These are phyloP conservation scores for Salix viminalis DNA, from an alignment of 345 rosid species.

Conservation along the genomic window DNA sequence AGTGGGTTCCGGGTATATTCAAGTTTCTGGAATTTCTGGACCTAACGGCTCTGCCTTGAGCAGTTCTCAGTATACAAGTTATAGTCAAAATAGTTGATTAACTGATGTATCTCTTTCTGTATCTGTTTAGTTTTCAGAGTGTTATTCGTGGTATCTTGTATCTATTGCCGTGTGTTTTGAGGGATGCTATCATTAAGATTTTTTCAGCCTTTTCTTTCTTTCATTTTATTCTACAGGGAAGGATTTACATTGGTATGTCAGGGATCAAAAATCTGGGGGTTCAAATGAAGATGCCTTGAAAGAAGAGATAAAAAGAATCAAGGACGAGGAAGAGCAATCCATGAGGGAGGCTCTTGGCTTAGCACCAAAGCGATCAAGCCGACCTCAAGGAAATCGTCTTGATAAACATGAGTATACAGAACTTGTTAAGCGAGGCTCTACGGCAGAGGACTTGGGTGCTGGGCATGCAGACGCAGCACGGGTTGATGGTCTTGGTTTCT, in stretches of 20 bases:
- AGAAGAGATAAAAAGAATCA: conserved; percentile 82
- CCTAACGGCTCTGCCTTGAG: not conserved
- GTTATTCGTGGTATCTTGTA: not conserved
- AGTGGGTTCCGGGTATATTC: not conserved
- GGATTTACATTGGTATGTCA: conserved; percentile 89
- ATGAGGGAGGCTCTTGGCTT: conserved; percentile 99
- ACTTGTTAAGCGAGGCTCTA: conserved; percentile 85
- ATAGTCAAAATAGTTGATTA: not conserved
- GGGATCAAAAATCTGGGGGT: conserved; percentile 51
- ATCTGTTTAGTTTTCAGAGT: not conserved
- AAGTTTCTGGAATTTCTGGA: not conserved
- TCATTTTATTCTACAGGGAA: conserved; percentile 47
- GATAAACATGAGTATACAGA: conserved; percentile 92
- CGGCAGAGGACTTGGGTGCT: conserved; percentile 92
- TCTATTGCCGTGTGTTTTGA: not conserved
- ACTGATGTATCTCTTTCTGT: not conserved
- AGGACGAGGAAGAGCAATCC: conserved; percentile 94
- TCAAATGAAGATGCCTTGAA: conserved; percentile 57
- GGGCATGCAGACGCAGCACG: conserved; percentile 89
- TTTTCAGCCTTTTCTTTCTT: not conserved
- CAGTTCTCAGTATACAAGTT: not conserved
- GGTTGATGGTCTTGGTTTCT: conserved; percentile 83
- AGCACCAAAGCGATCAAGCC: conserved; percentile 74
- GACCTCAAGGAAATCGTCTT: conserved; percentile 76
- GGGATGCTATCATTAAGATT: not conserved